phyloP scores from a whole-genome alignment of 2,329 filamentous ascomycete species.

The Nemania abortiva region DNA sequence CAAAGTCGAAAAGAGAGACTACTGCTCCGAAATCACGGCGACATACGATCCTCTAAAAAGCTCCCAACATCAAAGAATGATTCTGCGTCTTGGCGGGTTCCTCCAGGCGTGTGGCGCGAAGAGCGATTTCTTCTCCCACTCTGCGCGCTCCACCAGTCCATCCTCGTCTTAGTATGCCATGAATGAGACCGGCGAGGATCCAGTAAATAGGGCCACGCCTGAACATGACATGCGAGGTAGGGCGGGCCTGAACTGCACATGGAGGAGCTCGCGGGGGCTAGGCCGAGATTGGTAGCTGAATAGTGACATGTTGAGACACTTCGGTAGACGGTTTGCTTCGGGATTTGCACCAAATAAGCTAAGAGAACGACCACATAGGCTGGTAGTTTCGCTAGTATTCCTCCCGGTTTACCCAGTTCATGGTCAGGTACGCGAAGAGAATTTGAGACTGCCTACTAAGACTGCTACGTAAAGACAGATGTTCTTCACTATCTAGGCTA shows the following conservation, averaged over 20 bases:
- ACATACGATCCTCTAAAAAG: conserved; percentile 23
- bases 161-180: conserved; percentile 19
- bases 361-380: conserved; percentile 4
- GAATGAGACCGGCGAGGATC: conserved; percentile 7
- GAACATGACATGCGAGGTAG: conserved; percentile 12
- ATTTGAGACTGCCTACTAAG: neutral
- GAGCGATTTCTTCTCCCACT: neutral
- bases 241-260: conserved; percentile 5
- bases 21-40: neutral
- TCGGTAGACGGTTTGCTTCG: conserved; percentile 5
- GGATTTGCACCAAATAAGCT: neutral
- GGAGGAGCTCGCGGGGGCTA: conserved; percentile 19
- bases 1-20: neutral
- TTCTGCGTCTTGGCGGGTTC: neutral
- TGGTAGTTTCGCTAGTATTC: conserved; percentile 1
- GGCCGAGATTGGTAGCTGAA: conserved; percentile 36
- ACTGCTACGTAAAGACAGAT: neutral
- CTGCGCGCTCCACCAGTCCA: conserved; percentile 19
- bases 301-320: conserved; percentile 13
- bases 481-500: neutral
- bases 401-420: neutral
- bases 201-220: conserved; percentile 13
- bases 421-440: neutral
- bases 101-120: conserved; percentile 26
- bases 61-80: neutral